These are phyloP conservation scores for Hsuehochloa calcarea DNA, from an alignment of 176 grass and related monocot species.

Conservation along the genomic window DNA sequence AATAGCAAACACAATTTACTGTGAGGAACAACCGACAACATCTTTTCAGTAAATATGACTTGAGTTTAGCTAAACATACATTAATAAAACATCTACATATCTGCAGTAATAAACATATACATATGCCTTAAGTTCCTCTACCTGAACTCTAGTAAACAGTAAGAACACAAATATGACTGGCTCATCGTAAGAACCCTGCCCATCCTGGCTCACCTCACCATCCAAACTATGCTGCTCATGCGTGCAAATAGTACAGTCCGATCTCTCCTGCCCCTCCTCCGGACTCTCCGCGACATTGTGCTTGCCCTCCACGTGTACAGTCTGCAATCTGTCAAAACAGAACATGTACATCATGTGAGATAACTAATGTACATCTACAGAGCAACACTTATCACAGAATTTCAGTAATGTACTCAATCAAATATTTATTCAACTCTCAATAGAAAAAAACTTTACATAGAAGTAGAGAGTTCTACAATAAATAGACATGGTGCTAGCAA, in stretches of 20 bases:
- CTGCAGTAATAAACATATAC: too few relatives aligned
- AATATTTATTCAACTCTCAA: too few relatives aligned
- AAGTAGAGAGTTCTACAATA: too few relatives aligned
- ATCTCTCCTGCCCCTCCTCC: constrained; percentile 27
- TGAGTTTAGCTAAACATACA: too few relatives aligned
- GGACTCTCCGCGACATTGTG: constrained; percentile 7
- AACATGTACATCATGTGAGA: neutral
- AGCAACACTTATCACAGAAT: neutral
- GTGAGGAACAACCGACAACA: too few relatives aligned
- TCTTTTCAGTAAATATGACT: too few relatives aligned
- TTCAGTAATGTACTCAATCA: neutral
- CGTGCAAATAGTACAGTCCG: constrained; percentile 45
- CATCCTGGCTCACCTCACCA: constrained; percentile 39
- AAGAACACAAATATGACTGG: too few relatives aligned
- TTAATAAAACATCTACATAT: too few relatives aligned
- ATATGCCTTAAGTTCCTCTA: too few relatives aligned
- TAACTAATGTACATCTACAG: neutral
- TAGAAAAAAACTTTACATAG: too few relatives aligned
- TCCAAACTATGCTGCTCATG: constrained; percentile 49
- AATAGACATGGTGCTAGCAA: neutral
- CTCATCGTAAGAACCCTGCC: constrained; percentile 17
- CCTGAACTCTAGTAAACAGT: too few relatives aligned
- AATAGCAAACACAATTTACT: too few relatives aligned
- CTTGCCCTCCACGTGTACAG: constrained; percentile 28
- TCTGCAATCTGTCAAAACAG: constrained; percentile 36